Evolutionary conservation across 2,329 filamentous ascomycete genomes (phyloP).

Genomic region (Acephala macrosclerotiorum): DNA sequence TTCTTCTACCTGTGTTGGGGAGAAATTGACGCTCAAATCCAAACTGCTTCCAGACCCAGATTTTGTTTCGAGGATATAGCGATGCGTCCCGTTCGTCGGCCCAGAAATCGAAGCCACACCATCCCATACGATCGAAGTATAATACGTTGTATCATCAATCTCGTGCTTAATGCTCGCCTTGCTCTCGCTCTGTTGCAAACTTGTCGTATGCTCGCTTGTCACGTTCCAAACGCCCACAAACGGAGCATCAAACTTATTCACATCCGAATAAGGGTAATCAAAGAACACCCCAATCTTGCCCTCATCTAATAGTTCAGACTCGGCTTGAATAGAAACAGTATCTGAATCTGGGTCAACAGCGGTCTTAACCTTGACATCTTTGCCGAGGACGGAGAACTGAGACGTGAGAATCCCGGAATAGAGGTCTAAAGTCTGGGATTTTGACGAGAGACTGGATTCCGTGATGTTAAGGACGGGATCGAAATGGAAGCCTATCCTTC

Average conservation of each 20-base stretch:
- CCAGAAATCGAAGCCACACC: slow-evolving; percentile 27
- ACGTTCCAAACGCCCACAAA: slow-evolving; percentile 52
- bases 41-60: slow-evolving; percentile 8
- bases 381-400: slow-evolving; percentile 44
- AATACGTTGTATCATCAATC: slow-evolving; percentile 50
- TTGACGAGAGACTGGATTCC: slow-evolving; percentile 41
- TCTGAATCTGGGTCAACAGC: slow-evolving; percentile 50
- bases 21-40: slow-evolving; percentile 32
- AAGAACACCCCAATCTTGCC: slow-evolving; percentile 49
- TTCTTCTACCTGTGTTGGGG: slow-evolving; percentile 6
- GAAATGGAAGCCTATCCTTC: slow-evolving; percentile 51
- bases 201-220: slow-evolving; percentile 49
- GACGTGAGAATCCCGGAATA: slow-evolving; percentile 51
- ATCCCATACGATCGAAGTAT: slow-evolving; percentile 39
- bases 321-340: slow-evolving; percentile 46
- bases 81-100: slow-evolving; percentile 28
- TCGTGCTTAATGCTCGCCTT: slow-evolving; percentile 48
- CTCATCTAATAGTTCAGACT: slow-evolving; percentile 45
- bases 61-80: slow-evolving; percentile 32
- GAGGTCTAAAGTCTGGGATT: slow-evolving; percentile 47
- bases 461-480: slow-evolving; percentile 41
- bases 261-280: slow-evolving; percentile 51
- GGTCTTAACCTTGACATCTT: slow-evolving; percentile 46
- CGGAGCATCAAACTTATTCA: slow-evolving; percentile 53
- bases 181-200: slow-evolving; percentile 22